Conservation (phyloP, 768 basidiomycete species). For the Panaeolus cyanescens region DNA sequence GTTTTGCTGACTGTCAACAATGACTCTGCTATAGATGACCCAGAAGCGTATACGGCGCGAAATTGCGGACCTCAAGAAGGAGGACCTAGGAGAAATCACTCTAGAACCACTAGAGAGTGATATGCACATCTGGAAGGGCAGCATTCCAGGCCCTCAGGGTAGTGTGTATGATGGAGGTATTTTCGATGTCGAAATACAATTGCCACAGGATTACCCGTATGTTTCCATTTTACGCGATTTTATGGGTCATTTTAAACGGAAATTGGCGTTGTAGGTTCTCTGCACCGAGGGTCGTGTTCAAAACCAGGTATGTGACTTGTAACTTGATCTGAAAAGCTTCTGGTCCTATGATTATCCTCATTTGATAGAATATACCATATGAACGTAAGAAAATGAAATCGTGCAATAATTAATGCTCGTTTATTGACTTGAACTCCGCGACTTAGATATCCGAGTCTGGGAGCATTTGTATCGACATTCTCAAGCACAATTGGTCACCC, state of each 20-base stretch:
- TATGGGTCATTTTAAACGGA: slow-evolving; percentile 8
- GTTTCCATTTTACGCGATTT: slow-evolving; percentile 26
- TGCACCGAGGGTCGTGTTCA: slow-evolving; percentile 75
- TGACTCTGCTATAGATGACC: slow-evolving; percentile 42
- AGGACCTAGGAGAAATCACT: slow-evolving; percentile 75
- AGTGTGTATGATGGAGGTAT: slow-evolving; percentile 82
- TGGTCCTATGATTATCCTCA: neutral
- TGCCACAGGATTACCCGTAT: slow-evolving; percentile 81
- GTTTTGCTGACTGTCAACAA: neutral
- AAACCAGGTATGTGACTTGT: slow-evolving; percentile 55
- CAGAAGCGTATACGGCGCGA: slow-evolving; percentile 85
- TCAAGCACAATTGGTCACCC: slow-evolving; percentile 94
- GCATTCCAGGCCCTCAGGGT: slow-evolving; percentile 81
- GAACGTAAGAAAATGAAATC: slow-evolving; percentile 53
- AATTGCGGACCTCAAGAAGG: slow-evolving; percentile 78
- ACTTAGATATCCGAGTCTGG: slow-evolving; percentile 70
- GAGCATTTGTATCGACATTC: slow-evolving; percentile 84
- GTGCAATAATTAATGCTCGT: neutral
- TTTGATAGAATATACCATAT: slow-evolving; percentile 78
- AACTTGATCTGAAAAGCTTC: neutral
- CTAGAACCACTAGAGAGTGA: slow-evolving; percentile 67
- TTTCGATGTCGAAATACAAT: slow-evolving; percentile 65
- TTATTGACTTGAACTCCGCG: neutral
- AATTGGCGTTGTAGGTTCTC: slow-evolving; percentile 56
- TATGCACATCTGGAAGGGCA: slow-evolving; percentile 73